Percentiles rank a stretch among this genome's conserved stretches.
These are phyloP conservation scores for Termitomyces sp. DNA, from an alignment of 768 basidiomycete species.

Conservation along the genomic window DNA sequence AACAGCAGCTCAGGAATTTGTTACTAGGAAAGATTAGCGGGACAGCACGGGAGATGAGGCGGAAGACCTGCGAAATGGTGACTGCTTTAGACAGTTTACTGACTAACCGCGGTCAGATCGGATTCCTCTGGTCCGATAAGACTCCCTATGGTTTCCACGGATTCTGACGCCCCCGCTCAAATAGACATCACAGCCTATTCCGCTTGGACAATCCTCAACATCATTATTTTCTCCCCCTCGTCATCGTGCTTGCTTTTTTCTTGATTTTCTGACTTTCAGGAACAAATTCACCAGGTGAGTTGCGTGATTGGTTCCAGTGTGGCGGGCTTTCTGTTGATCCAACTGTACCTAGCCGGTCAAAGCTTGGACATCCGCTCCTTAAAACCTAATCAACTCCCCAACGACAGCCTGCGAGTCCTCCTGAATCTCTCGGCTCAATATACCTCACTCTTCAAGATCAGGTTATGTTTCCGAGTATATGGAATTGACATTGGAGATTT, in stretches of 20 bases:
- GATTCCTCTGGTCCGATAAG: conserved; percentile 31
- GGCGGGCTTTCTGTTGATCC: background rate
- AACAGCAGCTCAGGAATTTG: background rate
- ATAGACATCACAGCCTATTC: conserved; percentile 27
- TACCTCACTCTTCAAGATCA: conserved; percentile 10
- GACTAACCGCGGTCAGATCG: conserved; percentile 30
- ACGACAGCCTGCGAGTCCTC: conserved; percentile 24
- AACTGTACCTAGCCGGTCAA: background rate
- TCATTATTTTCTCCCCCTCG: background rate
- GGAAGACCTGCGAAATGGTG: conserved; percentile 7
- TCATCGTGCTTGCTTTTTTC: background rate
- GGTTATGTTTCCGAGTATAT: conserved; percentile 43
- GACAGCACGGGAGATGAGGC: conserved; percentile 4
- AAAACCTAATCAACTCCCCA: conserved; percentile 11
- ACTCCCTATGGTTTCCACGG: conserved; percentile 34
- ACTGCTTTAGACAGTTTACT: conserved; percentile 11
- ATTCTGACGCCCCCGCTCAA: conserved; percentile 27
- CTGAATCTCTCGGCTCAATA: background rate
- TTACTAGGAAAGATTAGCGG: background rate
- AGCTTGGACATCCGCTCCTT: conserved; percentile 13
- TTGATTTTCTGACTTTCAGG: background rate
- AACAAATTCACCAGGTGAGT: conserved; percentile 6
- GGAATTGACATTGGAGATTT: conserved; percentile 56
- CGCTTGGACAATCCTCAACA: conserved; percentile 10
- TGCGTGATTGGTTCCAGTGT: background rate